Base-by-base conservation (phyloP, 129 eudicot species). In the Helianthus annuus region DNA sequence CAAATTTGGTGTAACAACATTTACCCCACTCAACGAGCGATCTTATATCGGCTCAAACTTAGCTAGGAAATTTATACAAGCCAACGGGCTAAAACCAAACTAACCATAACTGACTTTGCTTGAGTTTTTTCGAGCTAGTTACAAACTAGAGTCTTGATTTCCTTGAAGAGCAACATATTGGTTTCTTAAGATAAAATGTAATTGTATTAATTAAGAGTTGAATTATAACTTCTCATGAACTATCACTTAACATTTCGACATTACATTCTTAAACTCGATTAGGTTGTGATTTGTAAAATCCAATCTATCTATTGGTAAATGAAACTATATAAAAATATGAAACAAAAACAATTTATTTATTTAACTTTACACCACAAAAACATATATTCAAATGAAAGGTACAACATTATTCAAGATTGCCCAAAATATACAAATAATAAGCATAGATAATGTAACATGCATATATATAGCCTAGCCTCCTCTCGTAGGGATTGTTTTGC, bases 401-500 rank as follows among this genome's bases (percentile, higher is more conserved):
- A 56, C 27, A 24, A 62, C 48, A 32, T 12, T 13, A 59, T 32
- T 46, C 29, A 32, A 64, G 12, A 52, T 38, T 11, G 2, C 19
- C 22, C 15, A 9, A 32, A 0, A 5, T n/a, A 46, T 45, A 57
- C 6, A 59, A 39, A 4, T 12, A 62, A 29, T 14, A 48, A 60
- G 51, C 55, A 56, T 32, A 19, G 2, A 9, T 59, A 32, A 19
- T 5, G 13, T 69, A 44, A 9, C 58, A 34, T 32, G 7, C 46
- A 42, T 42, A 74, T 19, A 4, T 2, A 12, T 13, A 2, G n/a
- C 22, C 71, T 69, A 81, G 22, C 52, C 67, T 64, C 59, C 66
- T 46, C 65, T 66, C 63, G 27, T 57, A 36, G 80, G 68, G 80
- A 75, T 81, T 64, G 78, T 83, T 75, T 63, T 80, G 69, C 70